Percentiles rank a stretch among this genome's conserved stretches.
Conservation (phyloP, 176 grass and related monocot genomes). For the Rhynchospora tenuis region DNA sequence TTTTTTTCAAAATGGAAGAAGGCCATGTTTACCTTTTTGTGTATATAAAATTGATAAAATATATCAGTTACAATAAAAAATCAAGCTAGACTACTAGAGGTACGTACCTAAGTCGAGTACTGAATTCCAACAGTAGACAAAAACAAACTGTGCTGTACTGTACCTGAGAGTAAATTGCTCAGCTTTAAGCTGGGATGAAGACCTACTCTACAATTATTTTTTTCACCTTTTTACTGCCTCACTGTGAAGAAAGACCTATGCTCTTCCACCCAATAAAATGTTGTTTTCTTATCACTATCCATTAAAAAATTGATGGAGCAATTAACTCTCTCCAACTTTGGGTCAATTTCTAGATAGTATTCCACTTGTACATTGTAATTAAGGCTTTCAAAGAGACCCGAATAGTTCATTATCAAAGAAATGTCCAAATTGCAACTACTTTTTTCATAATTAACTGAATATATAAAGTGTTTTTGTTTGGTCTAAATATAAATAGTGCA, state of each 20-base stretch:
- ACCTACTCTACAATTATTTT: too few relatives aligned
- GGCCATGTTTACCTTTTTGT: neutral
- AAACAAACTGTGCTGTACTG: neutral
- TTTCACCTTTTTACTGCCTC: too few relatives aligned
- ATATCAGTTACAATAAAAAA: neutral
- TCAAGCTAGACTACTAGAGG: neutral
- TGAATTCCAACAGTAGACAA: neutral
- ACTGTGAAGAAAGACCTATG: too few relatives aligned
- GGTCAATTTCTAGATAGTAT: neutral
- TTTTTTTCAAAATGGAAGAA: neutral
- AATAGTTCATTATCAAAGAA: neutral
- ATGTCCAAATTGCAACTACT: neutral
- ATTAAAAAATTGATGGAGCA: neutral
- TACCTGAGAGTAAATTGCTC: neutral
- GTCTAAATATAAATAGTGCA: neutral
- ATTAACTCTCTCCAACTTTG: neutral
- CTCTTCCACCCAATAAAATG: neutral
- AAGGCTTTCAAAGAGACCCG: neutral
- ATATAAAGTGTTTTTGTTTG: neutral
- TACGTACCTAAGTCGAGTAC: neutral
- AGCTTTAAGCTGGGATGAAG: too few relatives aligned
- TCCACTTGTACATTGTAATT: neutral
- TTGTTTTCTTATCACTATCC: neutral
- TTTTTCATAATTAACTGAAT: neutral
- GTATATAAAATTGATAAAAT: neutral